Percentiles rank a stretch among this genome's conserved stretches.
Conservation (phyloP, 306 rosid genomes). For the Sindora glabra region DNA sequence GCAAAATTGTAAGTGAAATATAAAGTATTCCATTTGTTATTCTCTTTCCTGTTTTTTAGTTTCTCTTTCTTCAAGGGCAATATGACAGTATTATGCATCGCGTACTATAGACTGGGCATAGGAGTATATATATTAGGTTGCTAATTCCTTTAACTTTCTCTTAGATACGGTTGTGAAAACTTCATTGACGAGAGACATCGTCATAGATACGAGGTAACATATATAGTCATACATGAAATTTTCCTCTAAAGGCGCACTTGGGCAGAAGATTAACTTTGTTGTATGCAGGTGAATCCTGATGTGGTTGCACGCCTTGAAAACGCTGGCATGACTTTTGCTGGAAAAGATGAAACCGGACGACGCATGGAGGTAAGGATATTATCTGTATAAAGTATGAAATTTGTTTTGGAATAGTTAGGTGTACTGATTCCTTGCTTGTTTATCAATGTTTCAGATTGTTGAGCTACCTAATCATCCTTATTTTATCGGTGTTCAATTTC, state of each 20-base stretch:
- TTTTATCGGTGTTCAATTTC: conserved; percentile 85
- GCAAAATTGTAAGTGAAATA: conserved; percentile 86
- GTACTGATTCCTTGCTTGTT: conserved; percentile 1
- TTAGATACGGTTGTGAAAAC: conserved; percentile 45
- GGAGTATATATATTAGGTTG: conserved; percentile 16
- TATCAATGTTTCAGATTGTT: conserved; percentile 45
- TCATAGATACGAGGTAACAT: conserved; percentile 78
- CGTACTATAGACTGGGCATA: background rate
- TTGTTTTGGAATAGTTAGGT: background rate
- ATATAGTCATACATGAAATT: background rate
- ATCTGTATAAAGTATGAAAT: background rate
- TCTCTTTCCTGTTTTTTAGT: background rate
- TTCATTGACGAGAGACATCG: conserved; percentile 80
- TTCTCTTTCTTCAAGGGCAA: background rate
- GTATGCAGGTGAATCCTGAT: conserved; percentile 74
- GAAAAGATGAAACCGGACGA: conserved; percentile 67
- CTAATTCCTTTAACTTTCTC: conserved; percentile 18
- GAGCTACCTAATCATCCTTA: conserved; percentile 85
- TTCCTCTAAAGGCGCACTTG: background rate
- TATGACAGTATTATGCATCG: background rate
- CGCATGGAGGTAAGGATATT: conserved; percentile 63
- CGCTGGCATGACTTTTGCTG: conserved; percentile 67
- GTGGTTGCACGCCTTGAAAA: conserved; percentile 52
- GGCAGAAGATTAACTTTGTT: conserved; percentile 13
- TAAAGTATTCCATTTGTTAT: background rate